A percentile compares a stretch with the other conserved stretches of the same genome.
phyloP scores from a whole-genome alignment of 345 rosid genomes.

The Capsella bursapastoris region DNA sequence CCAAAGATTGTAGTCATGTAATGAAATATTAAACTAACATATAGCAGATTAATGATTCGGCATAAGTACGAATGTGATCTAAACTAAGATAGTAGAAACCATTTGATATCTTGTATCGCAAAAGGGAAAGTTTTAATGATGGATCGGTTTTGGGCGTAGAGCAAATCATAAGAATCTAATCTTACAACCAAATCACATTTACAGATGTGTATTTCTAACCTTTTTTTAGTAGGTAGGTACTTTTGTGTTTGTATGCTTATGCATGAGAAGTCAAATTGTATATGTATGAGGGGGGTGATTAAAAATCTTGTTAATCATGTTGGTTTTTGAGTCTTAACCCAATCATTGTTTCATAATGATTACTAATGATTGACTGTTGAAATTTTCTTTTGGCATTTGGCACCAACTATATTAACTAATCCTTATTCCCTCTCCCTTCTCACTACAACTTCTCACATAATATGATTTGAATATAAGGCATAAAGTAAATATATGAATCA shows the following conservation, averaged over 20 bases:
- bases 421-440: constrained; percentile 15
- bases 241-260: constrained; percentile 13
- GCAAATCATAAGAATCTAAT: constrained; percentile 39
- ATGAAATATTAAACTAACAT: constrained; percentile 2
- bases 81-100: constrained; percentile 15
- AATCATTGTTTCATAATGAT: constrained; percentile 44
- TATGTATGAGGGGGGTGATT: constrained; percentile 22
- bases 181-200: constrained; percentile 20
- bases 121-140: constrained; percentile 15
- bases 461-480: constrained; percentile 19
- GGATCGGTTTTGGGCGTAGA: constrained; percentile 16
- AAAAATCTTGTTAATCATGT: constrained; percentile 31
- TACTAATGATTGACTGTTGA: constrained; percentile 39
- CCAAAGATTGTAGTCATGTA: constrained; percentile 8
- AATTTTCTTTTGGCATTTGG: constrained; percentile 40
- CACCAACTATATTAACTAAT: constrained; percentile 42
- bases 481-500: constrained; percentile 15
- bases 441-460: not conserved
- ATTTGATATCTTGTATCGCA: constrained; percentile 25
- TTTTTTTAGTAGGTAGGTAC: constrained; percentile 13
- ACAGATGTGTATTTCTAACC: constrained; percentile 15
- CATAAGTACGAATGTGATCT: constrained; percentile 22
- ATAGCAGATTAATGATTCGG: constrained; percentile 11
- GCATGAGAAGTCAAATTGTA: constrained; percentile 40
- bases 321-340: constrained; percentile 31